Conservation (phyloP, 2,329 filamentous ascomycete genomes). For the Ceratocystis diversiconidia region DNA sequence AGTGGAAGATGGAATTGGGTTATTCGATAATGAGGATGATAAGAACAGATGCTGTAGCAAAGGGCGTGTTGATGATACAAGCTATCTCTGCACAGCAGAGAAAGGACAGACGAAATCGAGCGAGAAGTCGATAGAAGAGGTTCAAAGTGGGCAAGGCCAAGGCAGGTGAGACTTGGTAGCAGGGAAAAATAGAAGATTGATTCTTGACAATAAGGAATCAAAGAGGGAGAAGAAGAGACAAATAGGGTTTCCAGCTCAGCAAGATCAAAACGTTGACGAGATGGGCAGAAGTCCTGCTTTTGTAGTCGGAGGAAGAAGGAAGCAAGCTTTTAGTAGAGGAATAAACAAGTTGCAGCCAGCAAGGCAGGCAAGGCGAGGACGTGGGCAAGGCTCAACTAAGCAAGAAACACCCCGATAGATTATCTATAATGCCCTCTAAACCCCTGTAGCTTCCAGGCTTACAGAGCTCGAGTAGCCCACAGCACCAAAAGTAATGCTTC, state of each 20-base stretch:
- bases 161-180: background rate
- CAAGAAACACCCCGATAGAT: too few species aligned
- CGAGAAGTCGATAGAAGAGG: background rate
- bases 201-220: background rate
- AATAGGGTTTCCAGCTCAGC: background rate
- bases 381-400: background rate
- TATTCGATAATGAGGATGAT: background rate
- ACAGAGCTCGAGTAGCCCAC: too few species aligned
- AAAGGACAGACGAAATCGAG: slow-evolving; percentile 6
- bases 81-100: slow-evolving; percentile 17
- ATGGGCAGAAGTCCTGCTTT: background rate
- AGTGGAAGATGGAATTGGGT: background rate
- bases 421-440: too few species aligned
- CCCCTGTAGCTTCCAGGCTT: too few species aligned
- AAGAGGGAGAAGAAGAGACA: background rate
- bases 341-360: background rate
- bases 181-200: background rate
- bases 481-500: too few species aligned
- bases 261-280: slow-evolving; percentile 2
- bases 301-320: background rate
- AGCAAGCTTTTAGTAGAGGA: background rate
- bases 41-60: background rate
- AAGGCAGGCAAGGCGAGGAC: slow-evolving; percentile 1
- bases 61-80: background rate
- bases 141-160: background rate